Conservation (phyloP, 805 yeast genomes). For the Cyberlindnera bimundalis region DNA sequence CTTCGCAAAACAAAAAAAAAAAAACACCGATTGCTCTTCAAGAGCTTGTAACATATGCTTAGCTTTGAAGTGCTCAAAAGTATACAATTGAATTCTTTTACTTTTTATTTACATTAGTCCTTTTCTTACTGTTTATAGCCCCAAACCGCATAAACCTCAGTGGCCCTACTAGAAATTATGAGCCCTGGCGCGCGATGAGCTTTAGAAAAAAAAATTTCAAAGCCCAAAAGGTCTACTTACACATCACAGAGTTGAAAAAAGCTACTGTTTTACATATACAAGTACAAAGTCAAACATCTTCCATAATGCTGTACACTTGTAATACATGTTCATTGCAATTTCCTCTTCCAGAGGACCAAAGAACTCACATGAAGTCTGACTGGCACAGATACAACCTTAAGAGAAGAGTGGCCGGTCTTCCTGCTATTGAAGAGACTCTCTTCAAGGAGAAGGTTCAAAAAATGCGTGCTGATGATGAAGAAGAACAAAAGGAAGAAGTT, state of each 20-base stretch:
- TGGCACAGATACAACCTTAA: constrained; percentile 98
- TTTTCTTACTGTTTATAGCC: no score
- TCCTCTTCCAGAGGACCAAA: constrained; percentile 69
- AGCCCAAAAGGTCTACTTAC: neutral
- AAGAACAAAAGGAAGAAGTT: constrained; percentile 14
- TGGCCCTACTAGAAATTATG: constrained; percentile 5
- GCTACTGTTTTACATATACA: neutral
- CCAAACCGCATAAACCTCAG: no score
- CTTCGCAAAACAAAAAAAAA: neutral
- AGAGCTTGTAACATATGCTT: neutral
- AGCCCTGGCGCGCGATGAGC: constrained; percentile 9
- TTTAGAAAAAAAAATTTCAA: constrained; percentile 7
- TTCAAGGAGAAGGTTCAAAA: constrained; percentile 66
- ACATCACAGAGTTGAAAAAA: neutral
- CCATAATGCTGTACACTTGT: constrained; percentile 53
- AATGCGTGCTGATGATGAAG: constrained; percentile 24
- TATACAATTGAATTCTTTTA: neutral
- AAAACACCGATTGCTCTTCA: neutral
- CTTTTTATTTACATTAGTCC: neutral
- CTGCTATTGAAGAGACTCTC: constrained; percentile 62
- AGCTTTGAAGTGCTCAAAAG: neutral
- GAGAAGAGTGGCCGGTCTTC: constrained; percentile 85
- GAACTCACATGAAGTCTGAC: constrained; percentile 92
- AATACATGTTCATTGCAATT: constrained; percentile 85
- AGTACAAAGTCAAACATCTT: neutral